Conservation (phyloP, 1,284 basidiomycete genomes). For the Gymnopus androsaceus region DNA sequence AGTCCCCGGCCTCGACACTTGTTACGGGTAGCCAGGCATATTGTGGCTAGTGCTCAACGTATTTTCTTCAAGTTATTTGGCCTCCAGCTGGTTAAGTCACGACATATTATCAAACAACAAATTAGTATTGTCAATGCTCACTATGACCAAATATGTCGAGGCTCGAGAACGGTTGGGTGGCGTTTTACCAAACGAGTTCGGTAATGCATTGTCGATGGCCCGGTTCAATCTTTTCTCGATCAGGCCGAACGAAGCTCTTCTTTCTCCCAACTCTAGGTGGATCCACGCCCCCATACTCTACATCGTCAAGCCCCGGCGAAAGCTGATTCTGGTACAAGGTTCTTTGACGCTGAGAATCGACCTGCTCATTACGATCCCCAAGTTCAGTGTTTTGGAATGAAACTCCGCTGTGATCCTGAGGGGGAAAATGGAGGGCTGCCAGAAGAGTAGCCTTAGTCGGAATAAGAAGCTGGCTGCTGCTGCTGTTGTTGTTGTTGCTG, state of each 20-base stretch:
- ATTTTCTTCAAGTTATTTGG: no score
- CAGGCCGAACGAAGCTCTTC: conserved; percentile 92
- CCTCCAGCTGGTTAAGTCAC: no score
- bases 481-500: conserved; percentile 3
- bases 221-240: conserved; percentile 96
- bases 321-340: conserved; percentile 54
- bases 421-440: conserved; percentile 28
- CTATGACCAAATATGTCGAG: no score
- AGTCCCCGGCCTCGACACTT: no score
- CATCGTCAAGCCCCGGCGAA: conserved; percentile 45
- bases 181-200: conserved; percentile 85
- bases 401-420: conserved; percentile 39
- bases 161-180: no score
- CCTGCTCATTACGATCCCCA: conserved; percentile 59
- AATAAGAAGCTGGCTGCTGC: conserved; percentile 32
- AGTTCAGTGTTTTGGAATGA: conserved; percentile 69
- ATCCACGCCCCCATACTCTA: conserved; percentile 48
- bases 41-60: no score
- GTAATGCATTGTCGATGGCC: conserved; percentile 95
- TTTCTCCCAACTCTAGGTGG: conserved; percentile 65
- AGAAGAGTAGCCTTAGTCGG: conserved; percentile 25
- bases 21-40: no score
- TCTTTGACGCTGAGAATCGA: conserved; percentile 55
- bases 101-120: no score
- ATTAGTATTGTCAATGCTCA: no score